Conservation (phyloP, 139 green algal genomes). For the Chlamydomonas sp. region DNA sequence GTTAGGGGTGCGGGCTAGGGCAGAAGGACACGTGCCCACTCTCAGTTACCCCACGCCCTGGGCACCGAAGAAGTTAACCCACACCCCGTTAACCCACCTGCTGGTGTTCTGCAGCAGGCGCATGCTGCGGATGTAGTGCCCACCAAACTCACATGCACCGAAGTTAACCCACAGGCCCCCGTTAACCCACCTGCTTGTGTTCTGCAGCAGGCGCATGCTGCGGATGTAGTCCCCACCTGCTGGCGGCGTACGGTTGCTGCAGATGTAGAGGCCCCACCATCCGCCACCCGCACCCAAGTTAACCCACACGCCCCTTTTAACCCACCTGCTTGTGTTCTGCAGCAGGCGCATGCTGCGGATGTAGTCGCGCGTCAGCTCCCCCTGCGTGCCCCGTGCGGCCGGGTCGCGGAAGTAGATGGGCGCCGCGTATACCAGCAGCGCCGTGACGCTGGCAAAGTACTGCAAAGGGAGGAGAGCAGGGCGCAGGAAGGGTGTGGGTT, state of each 20-base stretch:
- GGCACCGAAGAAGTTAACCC: no score
- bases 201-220: slow-evolving; percentile 88
- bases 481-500: neutral
- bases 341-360: slow-evolving; percentile 90
- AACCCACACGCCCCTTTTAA: neutral
- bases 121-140: slow-evolving; percentile 58
- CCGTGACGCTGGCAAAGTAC: slow-evolving; percentile 85
- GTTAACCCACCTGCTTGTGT: slow-evolving; percentile 73
- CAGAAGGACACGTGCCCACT: slow-evolving; percentile 66
- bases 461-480: neutral
- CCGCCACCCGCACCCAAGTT: no score
- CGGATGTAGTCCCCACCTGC: slow-evolving; percentile 93
- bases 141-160: no score
- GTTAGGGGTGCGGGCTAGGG: no score
- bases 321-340: slow-evolving; percentile 81
- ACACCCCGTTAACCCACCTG: slow-evolving; percentile 37
- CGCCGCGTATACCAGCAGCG: slow-evolving; percentile 86
- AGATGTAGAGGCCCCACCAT: no score
- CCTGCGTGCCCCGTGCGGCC: slow-evolving; percentile 38
- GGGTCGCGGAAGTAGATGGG: slow-evolving; percentile 79
- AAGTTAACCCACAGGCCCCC: no score
- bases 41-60: no score
- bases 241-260: no score
- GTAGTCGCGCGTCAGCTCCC: slow-evolving; percentile 78
- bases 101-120: slow-evolving; percentile 88